These are phyloP conservation scores for Poronia punctata DNA, from an alignment of 495 filamentous ascomycete species.

Conservation along the genomic window DNA sequence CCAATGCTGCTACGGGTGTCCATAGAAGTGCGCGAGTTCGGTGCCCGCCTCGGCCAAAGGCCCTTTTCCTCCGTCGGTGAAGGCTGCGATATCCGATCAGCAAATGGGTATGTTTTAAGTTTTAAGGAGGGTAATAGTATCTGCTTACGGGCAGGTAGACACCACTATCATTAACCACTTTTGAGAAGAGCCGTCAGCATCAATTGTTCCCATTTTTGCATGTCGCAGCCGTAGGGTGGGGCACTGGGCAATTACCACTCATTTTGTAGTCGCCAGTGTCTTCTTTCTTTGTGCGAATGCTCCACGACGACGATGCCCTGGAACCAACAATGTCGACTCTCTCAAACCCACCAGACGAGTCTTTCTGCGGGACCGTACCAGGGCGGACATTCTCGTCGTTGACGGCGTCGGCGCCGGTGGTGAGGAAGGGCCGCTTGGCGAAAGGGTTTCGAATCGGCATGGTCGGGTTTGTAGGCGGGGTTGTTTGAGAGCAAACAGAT, in stretches of 20 bases:
- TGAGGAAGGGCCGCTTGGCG: conserved; percentile 46
- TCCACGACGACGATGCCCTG: conserved; percentile 52
- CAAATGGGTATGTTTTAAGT: not conserved
- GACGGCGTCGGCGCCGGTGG: conserved; percentile 27
- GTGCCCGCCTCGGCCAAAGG: conserved; percentile 72
- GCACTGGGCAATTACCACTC: conserved; percentile 53
- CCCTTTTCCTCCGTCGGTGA: conserved; percentile 82
- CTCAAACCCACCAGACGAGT: conserved; percentile 42
- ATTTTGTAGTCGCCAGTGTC: conserved; percentile 74
- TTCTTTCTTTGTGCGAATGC: conserved; percentile 47
- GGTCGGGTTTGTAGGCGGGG: no score
- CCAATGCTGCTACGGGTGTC: conserved; percentile 61
- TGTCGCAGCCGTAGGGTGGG: conserved; percentile 2
- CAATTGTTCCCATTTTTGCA: not conserved
- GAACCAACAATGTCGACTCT: conserved; percentile 50
- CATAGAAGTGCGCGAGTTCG: conserved; percentile 58
- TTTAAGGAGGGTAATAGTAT: conserved; percentile 1
- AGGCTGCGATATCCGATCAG: conserved; percentile 49
- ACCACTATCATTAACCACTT: conserved; percentile 95
- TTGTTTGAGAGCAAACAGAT: no score
- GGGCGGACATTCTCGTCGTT: conserved; percentile 50
- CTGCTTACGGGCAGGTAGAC: conserved; percentile 83
- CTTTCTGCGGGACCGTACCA: conserved; percentile 25
- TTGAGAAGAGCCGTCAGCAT: conserved; percentile 16
- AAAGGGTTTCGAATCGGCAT: conserved; percentile 81